These are phyloP conservation scores for Saxispiralis lemnorum DNA, from an alignment of 495 filamentous ascomycete species.

Conservation along the genomic window DNA sequence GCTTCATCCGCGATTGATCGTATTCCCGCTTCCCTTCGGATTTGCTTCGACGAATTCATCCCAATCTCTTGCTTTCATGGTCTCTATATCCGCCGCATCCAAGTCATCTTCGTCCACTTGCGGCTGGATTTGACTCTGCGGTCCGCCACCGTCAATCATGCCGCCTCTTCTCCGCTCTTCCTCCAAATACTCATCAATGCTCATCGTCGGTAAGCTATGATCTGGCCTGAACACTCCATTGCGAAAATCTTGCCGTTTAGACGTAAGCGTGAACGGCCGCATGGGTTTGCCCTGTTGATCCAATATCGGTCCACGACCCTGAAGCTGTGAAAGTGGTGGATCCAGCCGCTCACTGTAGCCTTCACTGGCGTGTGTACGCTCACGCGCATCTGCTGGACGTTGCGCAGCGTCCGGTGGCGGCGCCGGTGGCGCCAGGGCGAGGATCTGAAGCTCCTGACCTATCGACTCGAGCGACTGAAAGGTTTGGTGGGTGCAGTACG, in stretches of 20 bases:
- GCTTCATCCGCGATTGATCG: slow-evolving; percentile 27
- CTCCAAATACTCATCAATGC: slow-evolving; percentile 90
- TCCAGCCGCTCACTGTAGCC: slow-evolving; percentile 66
- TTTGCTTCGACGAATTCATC: slow-evolving; percentile 89
- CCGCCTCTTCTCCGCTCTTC: slow-evolving; percentile 75
- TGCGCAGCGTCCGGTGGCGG: slow-evolving; percentile 17
- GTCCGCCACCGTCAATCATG: slow-evolving; percentile 84
- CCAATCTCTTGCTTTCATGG: slow-evolving; percentile 85
- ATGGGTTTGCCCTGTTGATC: slow-evolving; percentile 68
- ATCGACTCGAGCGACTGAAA: slow-evolving; percentile 76
- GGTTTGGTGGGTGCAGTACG: slow-evolving; percentile 54
- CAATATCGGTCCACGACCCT: slow-evolving; percentile 56
- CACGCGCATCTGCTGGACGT: slow-evolving; percentile 12
- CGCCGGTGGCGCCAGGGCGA: slow-evolving; percentile 49
- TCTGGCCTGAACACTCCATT: slow-evolving; percentile 76
- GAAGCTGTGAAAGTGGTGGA: slow-evolving; percentile 35
- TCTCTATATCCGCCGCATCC: slow-evolving; percentile 71
- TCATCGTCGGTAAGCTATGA: slow-evolving; percentile 92
- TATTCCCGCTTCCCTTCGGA: slow-evolving; percentile 38
- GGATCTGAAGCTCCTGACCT: slow-evolving; percentile 63
- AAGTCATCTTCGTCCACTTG: slow-evolving; percentile 78
- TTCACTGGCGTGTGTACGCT: slow-evolving; percentile 24
- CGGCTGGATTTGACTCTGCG: slow-evolving; percentile 47
- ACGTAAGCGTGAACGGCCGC: slow-evolving; percentile 70
- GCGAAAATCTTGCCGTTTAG: slow-evolving; percentile 53